Evolutionary conservation across 257 asterid genomes (phyloP).

Genomic region (Solanum chilense): DNA sequence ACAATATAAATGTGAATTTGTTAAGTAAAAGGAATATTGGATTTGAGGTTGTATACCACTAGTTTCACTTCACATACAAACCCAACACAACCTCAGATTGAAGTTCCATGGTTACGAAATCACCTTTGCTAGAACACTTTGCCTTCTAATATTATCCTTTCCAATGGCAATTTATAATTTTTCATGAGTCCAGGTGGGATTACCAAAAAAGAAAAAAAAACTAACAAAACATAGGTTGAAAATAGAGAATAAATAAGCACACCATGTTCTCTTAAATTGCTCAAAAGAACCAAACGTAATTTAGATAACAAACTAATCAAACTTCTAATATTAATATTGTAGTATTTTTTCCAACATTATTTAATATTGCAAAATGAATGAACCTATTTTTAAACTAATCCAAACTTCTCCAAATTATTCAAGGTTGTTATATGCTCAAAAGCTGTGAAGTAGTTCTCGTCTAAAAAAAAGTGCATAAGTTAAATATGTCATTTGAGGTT

Average conservation of each 20-base stretch:
- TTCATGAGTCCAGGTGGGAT: neutral
- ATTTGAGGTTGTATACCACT: too few relatives aligned
- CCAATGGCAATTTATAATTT: neutral
- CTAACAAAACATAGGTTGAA: neutral
- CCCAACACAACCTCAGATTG: too few relatives aligned
- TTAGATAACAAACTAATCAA: neutral
- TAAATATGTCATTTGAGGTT: neutral
- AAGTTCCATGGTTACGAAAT: neutral
- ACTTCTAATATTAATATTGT: neutral
- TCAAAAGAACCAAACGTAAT: neutral
- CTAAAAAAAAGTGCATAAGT: slow-evolving; percentile 28
- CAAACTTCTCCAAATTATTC: slow-evolving; percentile 90
- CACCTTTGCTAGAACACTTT: neutral
- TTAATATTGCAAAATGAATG: neutral
- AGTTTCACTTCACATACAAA: too few relatives aligned
- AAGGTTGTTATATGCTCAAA: slow-evolving; percentile 86
- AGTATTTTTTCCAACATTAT: neutral
- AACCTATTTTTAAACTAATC: slow-evolving; percentile 81
- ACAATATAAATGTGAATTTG: too few relatives aligned
- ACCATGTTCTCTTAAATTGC: neutral
- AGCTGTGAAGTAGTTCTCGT: slow-evolving; percentile 95
- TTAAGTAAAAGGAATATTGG: too few relatives aligned
- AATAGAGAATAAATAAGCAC: neutral
- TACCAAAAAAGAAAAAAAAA: neutral
- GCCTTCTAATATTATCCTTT: neutral